Evolutionary conservation across 2,329 filamentous ascomycete genomes (phyloP).

Genomic region (Fonsecaea monophora): DNA sequence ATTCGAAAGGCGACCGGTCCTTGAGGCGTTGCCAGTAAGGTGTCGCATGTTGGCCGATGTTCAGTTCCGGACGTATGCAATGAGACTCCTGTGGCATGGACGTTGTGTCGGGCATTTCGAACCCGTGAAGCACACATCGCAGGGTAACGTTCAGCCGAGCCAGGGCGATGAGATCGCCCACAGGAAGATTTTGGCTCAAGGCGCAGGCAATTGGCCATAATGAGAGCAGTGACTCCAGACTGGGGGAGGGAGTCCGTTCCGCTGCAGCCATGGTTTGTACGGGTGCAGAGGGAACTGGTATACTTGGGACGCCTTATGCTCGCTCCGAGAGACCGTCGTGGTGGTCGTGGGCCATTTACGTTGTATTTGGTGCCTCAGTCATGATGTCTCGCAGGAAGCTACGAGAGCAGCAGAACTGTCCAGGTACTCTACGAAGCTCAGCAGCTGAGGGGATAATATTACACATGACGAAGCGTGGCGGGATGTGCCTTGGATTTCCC

Average conservation of each 20-base stretch:
- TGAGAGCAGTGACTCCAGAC: constrained; percentile 39
- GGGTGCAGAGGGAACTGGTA: neutral
- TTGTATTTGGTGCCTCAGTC: neutral
- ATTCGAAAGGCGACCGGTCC: constrained; percentile 37
- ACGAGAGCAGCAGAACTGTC: neutral
- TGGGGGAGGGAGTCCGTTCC: constrained; percentile 13
- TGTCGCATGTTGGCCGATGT: constrained; percentile 43
- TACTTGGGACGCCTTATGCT: neutral
- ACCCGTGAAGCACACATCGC: constrained; percentile 43
- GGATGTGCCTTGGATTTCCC: neutral
- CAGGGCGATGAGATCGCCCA: constrained; percentile 43
- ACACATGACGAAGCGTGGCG: constrained; percentile 1
- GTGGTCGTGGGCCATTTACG: neutral
- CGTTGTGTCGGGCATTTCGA: constrained; percentile 28
- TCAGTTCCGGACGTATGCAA: constrained; percentile 34
- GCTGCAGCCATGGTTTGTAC: constrained; percentile 8
- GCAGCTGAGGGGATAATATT: neutral
- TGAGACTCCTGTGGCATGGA: neutral
- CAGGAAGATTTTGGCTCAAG: constrained; percentile 39
- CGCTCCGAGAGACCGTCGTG: neutral
- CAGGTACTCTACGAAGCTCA: neutral
- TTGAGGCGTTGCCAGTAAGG: constrained; percentile 44
- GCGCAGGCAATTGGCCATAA: constrained; percentile 42
- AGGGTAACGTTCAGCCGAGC: constrained; percentile 39
- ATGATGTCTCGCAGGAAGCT: neutral